These are phyloP conservation scores for Sicyos baderoa DNA, from an alignment of 306 rosid species.

Conservation along the genomic window DNA sequence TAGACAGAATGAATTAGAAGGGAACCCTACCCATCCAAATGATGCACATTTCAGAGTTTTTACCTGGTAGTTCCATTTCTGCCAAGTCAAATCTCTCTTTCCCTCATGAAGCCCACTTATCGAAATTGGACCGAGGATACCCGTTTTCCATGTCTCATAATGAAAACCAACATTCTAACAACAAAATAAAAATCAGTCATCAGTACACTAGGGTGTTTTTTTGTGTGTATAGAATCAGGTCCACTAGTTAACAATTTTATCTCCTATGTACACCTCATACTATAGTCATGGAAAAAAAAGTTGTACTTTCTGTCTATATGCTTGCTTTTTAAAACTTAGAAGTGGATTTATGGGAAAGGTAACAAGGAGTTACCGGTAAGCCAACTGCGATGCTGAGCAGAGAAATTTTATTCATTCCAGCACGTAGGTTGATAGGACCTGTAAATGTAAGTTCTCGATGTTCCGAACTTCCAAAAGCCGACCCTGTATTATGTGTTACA, in stretches of 20 bases:
- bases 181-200: slow-evolving; percentile 15
- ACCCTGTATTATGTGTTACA: slow-evolving; percentile 43
- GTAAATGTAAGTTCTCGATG: slow-evolving; percentile 59
- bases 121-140: slow-evolving; percentile 69
- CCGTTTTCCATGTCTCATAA: slow-evolving; percentile 74
- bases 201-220: background rate
- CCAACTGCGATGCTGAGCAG: slow-evolving; percentile 89
- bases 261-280: background rate
- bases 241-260: background rate
- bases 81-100: slow-evolving; percentile 52
- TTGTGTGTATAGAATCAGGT: background rate
- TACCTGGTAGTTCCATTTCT: slow-evolving; percentile 92
- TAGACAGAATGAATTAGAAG: background rate
- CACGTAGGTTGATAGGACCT: slow-evolving; percentile 51
- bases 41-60: slow-evolving; percentile 3
- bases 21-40: background rate
- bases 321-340: background rate
- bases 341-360: slow-evolving; percentile 18
- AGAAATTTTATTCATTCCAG: slow-evolving; percentile 72
- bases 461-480: slow-evolving; percentile 66
- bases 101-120: slow-evolving; percentile 65
- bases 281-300: background rate
- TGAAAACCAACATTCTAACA: slow-evolving; percentile 69
- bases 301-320: background rate
- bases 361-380: slow-evolving; percentile 51